Conservation (phyloP, 2,329 filamentous ascomycete genomes). For the Nannizzia gypsea region DNA sequence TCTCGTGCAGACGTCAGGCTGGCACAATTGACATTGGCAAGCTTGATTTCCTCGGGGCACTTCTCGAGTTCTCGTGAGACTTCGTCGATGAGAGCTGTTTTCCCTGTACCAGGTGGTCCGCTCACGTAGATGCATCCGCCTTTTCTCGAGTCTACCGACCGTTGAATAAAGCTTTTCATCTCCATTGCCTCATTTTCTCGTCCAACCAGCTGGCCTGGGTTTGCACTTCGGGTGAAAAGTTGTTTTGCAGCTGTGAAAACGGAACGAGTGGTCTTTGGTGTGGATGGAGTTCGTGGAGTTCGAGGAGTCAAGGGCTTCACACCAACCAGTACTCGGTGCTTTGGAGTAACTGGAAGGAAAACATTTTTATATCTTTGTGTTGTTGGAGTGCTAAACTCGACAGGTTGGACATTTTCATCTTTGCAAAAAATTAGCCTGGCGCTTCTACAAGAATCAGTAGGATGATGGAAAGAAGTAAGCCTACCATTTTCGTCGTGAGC, state of each 20-base stretch:
- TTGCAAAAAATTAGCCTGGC: background rate
- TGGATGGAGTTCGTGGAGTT: conserved; percentile 63
- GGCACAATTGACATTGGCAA: conserved; percentile 90
- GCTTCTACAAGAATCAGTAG: background rate
- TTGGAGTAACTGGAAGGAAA: conserved; percentile 64
- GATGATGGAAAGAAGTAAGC: conserved; percentile 1
- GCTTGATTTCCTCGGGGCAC: conserved; percentile 42
- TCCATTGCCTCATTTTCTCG: conserved; percentile 58
- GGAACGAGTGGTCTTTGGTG: conserved; percentile 53
- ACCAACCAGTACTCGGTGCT: conserved; percentile 67
- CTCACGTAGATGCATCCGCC: conserved; percentile 88
- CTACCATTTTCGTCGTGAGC: conserved; percentile 30
- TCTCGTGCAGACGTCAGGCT: conserved; percentile 83
- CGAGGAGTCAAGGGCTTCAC: conserved; percentile 64
- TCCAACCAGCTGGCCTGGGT: conserved; percentile 63
- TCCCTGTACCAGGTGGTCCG: conserved; percentile 89
- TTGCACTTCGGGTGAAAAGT: conserved; percentile 68
- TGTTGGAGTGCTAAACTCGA: conserved; percentile 33
- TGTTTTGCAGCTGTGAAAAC: conserved; percentile 82
- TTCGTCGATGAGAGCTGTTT: conserved; percentile 84
- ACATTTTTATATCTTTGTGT: conserved; percentile 59
- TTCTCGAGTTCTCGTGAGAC: conserved; percentile 52
- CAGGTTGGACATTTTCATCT: conserved; percentile 36
- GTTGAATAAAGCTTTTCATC: conserved; percentile 56
- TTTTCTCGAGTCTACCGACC: conserved; percentile 47